Base-by-base conservation (phyloP, 768 basidiomycete genomes). In the Leucocoprinus leucothites region DNA sequence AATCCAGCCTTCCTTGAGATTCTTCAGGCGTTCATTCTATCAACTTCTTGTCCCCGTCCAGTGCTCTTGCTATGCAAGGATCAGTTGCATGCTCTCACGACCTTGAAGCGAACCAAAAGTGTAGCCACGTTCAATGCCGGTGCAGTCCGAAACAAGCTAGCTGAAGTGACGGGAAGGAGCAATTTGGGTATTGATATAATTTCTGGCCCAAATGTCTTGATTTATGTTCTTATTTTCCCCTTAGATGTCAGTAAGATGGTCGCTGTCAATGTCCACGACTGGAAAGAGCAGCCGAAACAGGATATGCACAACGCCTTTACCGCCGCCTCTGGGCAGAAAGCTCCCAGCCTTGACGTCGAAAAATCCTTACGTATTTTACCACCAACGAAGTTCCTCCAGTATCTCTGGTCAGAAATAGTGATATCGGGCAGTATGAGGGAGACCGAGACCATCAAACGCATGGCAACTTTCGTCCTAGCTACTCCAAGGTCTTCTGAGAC, bases 331-430 rank as follows among this genome's bases (percentile, higher is more conserved):
- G 73, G 82, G 14, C 83, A 82, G 44, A 88, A 85, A 57, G 79
- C 81, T 0, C 82, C 87, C 11, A 74, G 69, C 41, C 72, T 93
- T 50, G 86, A 91, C 61, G 73, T 91, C 35, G 76, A 82, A 46
- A 78, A 82, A 24, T 89, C 85, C 60, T 73, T 90, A n/a, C 78
- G 78, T 41, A 68, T 81, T 54, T 71, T 74, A 0, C 69, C 82
- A 3, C 82, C 87, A 3, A 77, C 79, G 7, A 76, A 79, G 56
- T 90, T 92, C 62, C 75, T 92, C 34, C 67, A 77, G 22, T 62
- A 80, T 1, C 71, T 91, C n/a, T 93, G 90, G 89, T 71, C 73
- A 13, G 87, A 90, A 63, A 68, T 90, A 28, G 67, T 74, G 26
- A 65, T 71, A 21, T 72, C 81, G 2, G 80, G 57, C 8, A 50